Evolutionary conservation across 1,284 basidiomycete species (phyloP), one percentile per base, ranked within the genome.

Genomic region (Marasmius sp.): DNA sequence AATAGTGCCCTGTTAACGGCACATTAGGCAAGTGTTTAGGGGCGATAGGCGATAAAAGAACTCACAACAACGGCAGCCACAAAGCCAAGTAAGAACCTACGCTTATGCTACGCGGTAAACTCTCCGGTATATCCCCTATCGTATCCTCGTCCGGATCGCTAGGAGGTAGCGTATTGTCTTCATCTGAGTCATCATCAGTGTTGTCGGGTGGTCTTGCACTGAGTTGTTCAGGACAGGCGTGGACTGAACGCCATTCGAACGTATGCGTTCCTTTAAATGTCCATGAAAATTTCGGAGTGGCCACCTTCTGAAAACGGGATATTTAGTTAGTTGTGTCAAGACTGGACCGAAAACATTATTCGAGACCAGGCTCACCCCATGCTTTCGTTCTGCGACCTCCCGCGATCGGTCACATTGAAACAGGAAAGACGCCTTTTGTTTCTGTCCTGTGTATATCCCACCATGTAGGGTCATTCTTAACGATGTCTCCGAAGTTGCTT

Each of bases 391-490:
- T 38, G 52, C 52, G 9, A 33, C n/a, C n/a, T 55, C 62, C 66
- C 27, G 74, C 75, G 39, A 75, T 70, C 20, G 68, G 66, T 77
- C 76, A 64, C 81, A 83, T 49, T 72, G 60, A 61, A 81, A 79
- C 54, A 72, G 64, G 57, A 83, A 72, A 16, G 74, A 70, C 3
- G 78, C 78, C 33, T 72, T 75, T 58, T 82, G 80, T 11, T 68
- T 65, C 49, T 69, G 68, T 36, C 72, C 58, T 43, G 75, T 74
- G 62, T 82, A 81, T 51, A 66, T 67, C 33, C 77, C 77, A 39
- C 81, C 80, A 62, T 78, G 73, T 45, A 81, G 64, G 12, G 73
- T 74, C 48, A 82, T 51, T 49, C 76, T 74, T n/a, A 82, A 66
- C 0, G 75, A 71, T 6, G 70, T 76, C 76, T 60, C 37, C 37